phyloP scores from a whole-genome alignment of 2,329 filamentous ascomycete genomes.

The Canariomyces notabilis region DNA sequence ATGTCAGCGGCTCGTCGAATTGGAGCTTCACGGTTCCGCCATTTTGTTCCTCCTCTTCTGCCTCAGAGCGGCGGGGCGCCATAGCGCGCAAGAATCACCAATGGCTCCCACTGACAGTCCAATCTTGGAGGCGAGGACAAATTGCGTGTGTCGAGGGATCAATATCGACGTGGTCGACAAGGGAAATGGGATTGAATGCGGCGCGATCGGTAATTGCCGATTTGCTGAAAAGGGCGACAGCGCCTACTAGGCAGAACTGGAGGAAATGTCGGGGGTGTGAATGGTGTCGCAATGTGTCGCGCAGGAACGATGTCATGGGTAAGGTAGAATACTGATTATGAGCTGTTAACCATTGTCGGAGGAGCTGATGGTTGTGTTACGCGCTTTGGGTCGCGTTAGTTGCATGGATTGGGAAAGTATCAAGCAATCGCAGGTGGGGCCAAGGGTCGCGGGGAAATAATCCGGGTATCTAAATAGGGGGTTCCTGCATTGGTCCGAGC shows the following conservation, averaged over 20 bases:
- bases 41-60: slow-evolving; percentile 37
- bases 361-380: not conserved
- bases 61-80: slow-evolving; percentile 38
- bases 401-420: not conserved
- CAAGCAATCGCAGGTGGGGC: not conserved
- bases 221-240: not conserved
- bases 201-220: not conserved
- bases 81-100: slow-evolving; percentile 26
- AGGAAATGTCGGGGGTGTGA: not conserved
- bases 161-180: not conserved
- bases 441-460: not conserved
- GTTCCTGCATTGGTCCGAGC: not conserved
- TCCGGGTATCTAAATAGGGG: too few relatives aligned
- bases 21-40: slow-evolving; percentile 49
- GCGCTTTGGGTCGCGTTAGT: not conserved
- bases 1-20: slow-evolving; percentile 83
- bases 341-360: not conserved
- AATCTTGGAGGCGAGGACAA: not conserved
- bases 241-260: not conserved
- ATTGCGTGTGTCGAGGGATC: not conserved
- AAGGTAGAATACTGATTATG: not conserved
- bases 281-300: not conserved
- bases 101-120: not conserved
- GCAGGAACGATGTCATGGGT: not conserved
- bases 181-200: not conserved